Conservation (phyloP, 2,329 filamentous ascomycete genomes). For the Calonectria hongkongensis region DNA sequence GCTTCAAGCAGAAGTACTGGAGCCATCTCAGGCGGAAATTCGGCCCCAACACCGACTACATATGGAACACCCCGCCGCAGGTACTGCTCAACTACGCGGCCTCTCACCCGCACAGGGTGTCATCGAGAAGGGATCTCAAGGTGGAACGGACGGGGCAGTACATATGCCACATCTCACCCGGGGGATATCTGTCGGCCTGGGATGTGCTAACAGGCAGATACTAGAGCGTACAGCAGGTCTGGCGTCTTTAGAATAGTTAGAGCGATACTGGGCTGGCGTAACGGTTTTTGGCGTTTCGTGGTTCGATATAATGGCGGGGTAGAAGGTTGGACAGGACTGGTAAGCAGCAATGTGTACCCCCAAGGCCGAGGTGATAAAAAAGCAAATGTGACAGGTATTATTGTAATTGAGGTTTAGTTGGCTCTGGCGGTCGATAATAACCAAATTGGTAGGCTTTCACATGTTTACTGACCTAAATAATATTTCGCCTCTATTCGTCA, state of each 20-base stretch:
- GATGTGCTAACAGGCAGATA: background rate
- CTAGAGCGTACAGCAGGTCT: background rate
- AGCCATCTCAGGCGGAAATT: background rate
- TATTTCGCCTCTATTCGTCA: background rate
- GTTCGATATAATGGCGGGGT: background rate
- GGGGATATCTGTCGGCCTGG: slow-evolving; percentile 4
- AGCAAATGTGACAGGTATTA: background rate
- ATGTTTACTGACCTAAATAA: too few species aligned
- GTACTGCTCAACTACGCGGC: background rate
- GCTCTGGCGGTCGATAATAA: background rate
- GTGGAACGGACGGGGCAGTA: background rate
- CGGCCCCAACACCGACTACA: background rate
- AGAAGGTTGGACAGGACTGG: background rate
- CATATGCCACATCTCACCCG: slow-evolving; percentile 1
- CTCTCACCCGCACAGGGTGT: background rate
- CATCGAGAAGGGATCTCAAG: background rate
- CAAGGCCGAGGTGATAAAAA: background rate
- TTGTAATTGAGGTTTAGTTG: background rate
- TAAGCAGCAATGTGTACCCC: background rate
- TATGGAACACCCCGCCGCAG: background rate
- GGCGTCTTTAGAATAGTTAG: background rate
- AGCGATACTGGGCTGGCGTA: background rate
- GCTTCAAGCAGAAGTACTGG: slow-evolving; percentile 15
- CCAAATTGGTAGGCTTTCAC: background rate
- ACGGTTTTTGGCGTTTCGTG: background rate